Base-by-base conservation (phyloP, 2,329 filamentous ascomycete species). In the Aspergillus puulaauensis region DNA sequence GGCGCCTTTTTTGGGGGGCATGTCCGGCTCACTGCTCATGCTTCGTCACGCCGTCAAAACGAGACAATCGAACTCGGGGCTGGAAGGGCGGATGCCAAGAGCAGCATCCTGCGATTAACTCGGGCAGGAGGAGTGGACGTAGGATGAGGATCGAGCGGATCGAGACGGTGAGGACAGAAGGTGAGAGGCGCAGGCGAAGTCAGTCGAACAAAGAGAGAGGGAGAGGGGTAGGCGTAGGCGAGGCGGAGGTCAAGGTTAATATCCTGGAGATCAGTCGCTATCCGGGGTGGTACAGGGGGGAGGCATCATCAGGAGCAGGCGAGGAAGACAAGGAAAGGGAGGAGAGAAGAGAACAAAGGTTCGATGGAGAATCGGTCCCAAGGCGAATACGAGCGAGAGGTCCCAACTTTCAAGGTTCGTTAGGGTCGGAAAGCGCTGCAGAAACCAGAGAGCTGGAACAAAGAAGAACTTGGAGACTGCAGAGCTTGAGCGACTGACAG, bases 1-100 rank as follows among this genome's bases (percentile, higher is more conserved):
- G 35, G 52, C 47, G 37, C 59, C 57, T 56, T 66, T 68, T 27
- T 56, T 67, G 19, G 65, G 61, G 15, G 68, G 59, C 70, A 71
- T 71, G 41, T 54, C 58, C 51, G 51, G 45, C 8, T 33, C 37
- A 21, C 35, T 41, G 23, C 23, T 39, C 47, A 47, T 46, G 21
- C 23, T 48, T 43, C 11, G 50, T 48, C 60, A 35, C 8, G 52
- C 56, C 56, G 57, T 65, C 62, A 66, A 58, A 52, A 58, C 57
- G 43, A 53, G 51, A 60, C 49, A 52, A 56, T 49, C 37, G 19
- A 43, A 61, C 40, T 43, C 52, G 48, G 56, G 45, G 43, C 37
- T 21, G 47, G 54, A 39, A 54, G 24, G 31, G 56, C 27, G 40
- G 58, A 54, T 50, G 59, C 41, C 57, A 56, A 46, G 46, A 56